Conservation (phyloP, 352 stramenopile species). For the Globisporangium echinulatum region DNA sequence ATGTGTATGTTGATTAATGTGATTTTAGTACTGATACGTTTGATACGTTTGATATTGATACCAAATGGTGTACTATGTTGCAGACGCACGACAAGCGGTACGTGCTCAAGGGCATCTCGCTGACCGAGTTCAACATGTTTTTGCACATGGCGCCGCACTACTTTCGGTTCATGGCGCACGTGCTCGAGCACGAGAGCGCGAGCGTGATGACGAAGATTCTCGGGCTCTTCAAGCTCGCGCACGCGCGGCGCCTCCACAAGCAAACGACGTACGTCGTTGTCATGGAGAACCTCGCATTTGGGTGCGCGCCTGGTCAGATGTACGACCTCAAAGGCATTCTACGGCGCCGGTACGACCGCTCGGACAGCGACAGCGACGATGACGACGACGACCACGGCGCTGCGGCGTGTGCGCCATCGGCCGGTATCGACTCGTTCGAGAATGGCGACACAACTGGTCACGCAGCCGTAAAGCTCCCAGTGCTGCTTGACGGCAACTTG, state of each 20-base stretch:
- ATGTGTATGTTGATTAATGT: not conserved
- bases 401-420: too few species aligned
- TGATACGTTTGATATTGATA: too few species aligned
- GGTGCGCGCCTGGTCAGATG: constrained; percentile 69
- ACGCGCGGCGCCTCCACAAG: constrained; percentile 52
- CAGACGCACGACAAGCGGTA: constrained; percentile 82
- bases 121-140: constrained; percentile 89
- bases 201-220: constrained; percentile 85
- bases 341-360: constrained; percentile 56
- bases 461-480: constrained; percentile 47
- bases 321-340: constrained; percentile 86
- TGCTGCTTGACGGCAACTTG: constrained; percentile 78
- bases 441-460: constrained; percentile 30
- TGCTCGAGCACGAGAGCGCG: constrained; percentile 45
- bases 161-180: constrained; percentile 77
- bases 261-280: constrained; percentile 80
- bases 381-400: constrained; percentile 17
- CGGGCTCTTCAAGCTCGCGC: constrained; percentile 72
- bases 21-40: not conserved
- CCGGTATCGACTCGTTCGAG: constrained; percentile 5
- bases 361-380: constrained; percentile 24
- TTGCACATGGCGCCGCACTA: constrained; percentile 85
- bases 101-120: constrained; percentile 78
- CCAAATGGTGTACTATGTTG: not conserved
- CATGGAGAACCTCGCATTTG: constrained; percentile 85